Evolutionary conservation across 306 rosid species (phyloP).

Genomic region (Alnus rubra): DNA sequence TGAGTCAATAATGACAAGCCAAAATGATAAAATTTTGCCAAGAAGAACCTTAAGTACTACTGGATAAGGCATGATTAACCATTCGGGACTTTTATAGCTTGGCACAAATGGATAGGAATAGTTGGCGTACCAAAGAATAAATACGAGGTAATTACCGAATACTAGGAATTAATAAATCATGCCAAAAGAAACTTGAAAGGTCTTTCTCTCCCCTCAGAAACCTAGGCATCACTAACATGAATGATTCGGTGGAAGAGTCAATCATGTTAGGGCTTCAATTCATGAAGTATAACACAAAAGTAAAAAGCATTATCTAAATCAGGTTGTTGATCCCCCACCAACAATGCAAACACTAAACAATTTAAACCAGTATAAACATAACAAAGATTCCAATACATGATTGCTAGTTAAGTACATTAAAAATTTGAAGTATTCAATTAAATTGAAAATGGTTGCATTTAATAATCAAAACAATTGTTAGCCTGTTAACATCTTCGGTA

Average conservation of each 20-base stretch:
- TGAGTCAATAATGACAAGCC: conserved; percentile 32
- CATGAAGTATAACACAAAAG: neutral
- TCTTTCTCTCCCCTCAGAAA: neutral
- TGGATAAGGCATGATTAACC: conserved; percentile 5
- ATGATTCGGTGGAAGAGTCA: neutral
- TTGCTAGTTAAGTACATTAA: neutral
- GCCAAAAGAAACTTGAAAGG: neutral
- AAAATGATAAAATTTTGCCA: conserved; percentile 16
- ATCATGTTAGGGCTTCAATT: neutral
- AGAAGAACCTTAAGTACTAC: conserved; percentile 12
- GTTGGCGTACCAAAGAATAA: neutral
- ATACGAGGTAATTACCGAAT: neutral
- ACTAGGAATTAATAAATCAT: neutral
- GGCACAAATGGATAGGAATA: neutral
- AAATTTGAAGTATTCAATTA: neutral
- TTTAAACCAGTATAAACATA: neutral
- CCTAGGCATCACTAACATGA: neutral
- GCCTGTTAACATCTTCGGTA: neutral
- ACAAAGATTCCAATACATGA: neutral
- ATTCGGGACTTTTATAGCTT: neutral
- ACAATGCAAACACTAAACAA: neutral
- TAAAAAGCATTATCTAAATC: neutral
- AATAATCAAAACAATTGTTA: neutral
- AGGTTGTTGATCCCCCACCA: neutral
- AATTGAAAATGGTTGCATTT: neutral